Evolutionary conservation across 345 rosid genomes (phyloP), one percentile per base, ranked within the genome.

Genomic region (thale cress (Arabidopsis thaliana)): DNA sequence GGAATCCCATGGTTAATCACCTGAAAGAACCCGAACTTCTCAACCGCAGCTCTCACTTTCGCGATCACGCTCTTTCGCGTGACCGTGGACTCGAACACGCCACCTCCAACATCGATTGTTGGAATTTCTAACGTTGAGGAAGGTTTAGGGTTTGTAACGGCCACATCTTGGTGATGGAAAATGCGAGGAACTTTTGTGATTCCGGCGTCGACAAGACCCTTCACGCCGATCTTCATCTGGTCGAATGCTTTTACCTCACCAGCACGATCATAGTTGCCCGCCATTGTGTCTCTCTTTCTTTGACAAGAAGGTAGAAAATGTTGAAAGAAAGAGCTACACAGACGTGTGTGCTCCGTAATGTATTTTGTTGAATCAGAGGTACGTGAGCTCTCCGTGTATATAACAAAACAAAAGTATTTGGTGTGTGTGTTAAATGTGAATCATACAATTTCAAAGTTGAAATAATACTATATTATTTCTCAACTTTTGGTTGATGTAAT

Each of bases 191-290:
- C 40, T 8, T 76, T 12, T 9, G 53, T 60, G 25, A 67, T 41
- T 10, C 78, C 80, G 0, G 71, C 30, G 57, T 76, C 83, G 1
- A 61, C 61, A 20, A 80, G 59, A 61, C 83, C 83, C 37, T 76
- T 76, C 0, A 80, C 80, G 2, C 78, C 80, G 12, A 67, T 68
- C 62, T 80, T 76, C 53, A 46, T 20, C 36, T 76, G 75, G 59
- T 76, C 80, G 5, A 80, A 71, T 3, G 78, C 78, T 75, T 76
- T 66, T 1, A 70, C 34, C 36, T 80, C 83, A 20, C 37, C 0
- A 0, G 11, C 44, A 58, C 67, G 61, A 14, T 76, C 63, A 24
- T 42, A 66, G 32, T 3, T 22, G 16, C n/a, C 56, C 6, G 4
- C 46, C 65, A 41, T 69, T 24, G 23, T 24, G 51, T 24, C 22